A percentile compares a stretch with the other conserved stretches of the same genome.
Evolutionary conservation across 768 basidiomycete species (phyloP).

Genomic region (Pisolithus microcarpus): DNA sequence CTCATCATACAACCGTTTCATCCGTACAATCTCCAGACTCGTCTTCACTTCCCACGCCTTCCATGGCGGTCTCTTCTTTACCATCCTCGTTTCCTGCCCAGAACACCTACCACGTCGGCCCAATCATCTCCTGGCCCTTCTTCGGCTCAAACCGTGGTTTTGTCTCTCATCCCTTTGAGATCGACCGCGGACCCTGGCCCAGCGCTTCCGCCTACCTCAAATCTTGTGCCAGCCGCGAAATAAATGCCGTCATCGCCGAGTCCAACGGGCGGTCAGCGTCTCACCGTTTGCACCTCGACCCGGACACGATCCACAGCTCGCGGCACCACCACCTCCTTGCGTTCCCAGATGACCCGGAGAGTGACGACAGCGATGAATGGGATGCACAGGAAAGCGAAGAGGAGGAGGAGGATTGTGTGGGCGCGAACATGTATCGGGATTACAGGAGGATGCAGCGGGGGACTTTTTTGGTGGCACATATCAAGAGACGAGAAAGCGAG

Average conservation of each 20-base stretch:
- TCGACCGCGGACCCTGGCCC: slow-evolving; percentile 77
- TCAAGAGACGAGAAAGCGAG: slow-evolving; percentile 51
- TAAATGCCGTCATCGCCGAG: slow-evolving; percentile 65
- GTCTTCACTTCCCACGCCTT: not conserved
- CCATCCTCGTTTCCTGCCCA: slow-evolving; percentile 1
- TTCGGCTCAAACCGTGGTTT: slow-evolving; percentile 80
- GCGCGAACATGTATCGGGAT: slow-evolving; percentile 74
- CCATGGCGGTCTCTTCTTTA: not conserved
- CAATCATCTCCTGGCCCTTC: slow-evolving; percentile 87
- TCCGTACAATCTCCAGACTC: not conserved
- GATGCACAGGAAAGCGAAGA: slow-evolving; percentile 74
- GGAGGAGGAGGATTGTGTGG: slow-evolving; percentile 66
- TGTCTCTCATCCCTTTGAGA: slow-evolving; percentile 55
- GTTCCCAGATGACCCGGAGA: slow-evolving; percentile 58
- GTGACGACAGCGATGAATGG: slow-evolving; percentile 75
- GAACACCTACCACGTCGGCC: slow-evolving; percentile 50
- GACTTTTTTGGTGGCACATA: slow-evolving; percentile 71
- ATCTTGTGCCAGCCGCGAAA: slow-evolving; percentile 67
- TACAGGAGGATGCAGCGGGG: slow-evolving; percentile 75
- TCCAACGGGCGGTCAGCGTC: slow-evolving; percentile 72
- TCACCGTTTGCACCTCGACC: slow-evolving; percentile 74
- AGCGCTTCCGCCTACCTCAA: slow-evolving; percentile 51
- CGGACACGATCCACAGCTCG: slow-evolving; percentile 65
- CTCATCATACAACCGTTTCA: not conserved
- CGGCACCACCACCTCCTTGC: slow-evolving; percentile 62